Conservation (phyloP, 2,329 filamentous ascomycete species). For the Mariannaea sp. region DNA sequence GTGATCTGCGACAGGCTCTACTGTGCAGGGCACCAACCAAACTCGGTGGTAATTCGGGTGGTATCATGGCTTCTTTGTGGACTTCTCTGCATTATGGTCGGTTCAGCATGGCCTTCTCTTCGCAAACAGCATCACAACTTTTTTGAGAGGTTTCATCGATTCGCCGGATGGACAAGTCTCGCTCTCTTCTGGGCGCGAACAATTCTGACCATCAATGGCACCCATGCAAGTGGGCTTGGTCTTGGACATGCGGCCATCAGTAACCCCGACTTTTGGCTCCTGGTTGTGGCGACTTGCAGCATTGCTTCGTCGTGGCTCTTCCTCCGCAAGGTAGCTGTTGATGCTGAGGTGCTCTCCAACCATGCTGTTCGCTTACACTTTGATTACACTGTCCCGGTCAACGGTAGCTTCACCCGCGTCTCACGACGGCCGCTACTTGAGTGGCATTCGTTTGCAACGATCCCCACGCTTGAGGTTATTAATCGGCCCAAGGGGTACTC, state of each 20-base stretch:
- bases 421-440: constrained; percentile 68
- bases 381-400: constrained; percentile 62
- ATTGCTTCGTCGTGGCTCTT: constrained; percentile 75
- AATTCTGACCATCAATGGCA: constrained; percentile 57
- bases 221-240: constrained; percentile 41
- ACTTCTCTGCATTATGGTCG: constrained; percentile 63
- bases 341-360: constrained; percentile 68
- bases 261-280: constrained; percentile 66
- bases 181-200: constrained; percentile 68
- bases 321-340: constrained; percentile 69
- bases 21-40: constrained; percentile 37
- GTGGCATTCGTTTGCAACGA: constrained; percentile 78
- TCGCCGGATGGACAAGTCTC: constrained; percentile 71
- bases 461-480: constrained; percentile 58
- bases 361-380: constrained; percentile 77
- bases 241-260: constrained; percentile 46
- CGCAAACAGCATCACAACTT: constrained; percentile 67
- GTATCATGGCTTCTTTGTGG: constrained; percentile 62
- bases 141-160: constrained; percentile 75
- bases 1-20: constrained; percentile 43
- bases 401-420: constrained; percentile 56
- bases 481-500: constrained; percentile 59
- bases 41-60: constrained; percentile 49
- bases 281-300: constrained; percentile 65
- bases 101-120: constrained; percentile 66